phyloP scores from a whole-genome alignment of 495 filamentous ascomycete species.

The Saxophila tyrrhenica region DNA sequence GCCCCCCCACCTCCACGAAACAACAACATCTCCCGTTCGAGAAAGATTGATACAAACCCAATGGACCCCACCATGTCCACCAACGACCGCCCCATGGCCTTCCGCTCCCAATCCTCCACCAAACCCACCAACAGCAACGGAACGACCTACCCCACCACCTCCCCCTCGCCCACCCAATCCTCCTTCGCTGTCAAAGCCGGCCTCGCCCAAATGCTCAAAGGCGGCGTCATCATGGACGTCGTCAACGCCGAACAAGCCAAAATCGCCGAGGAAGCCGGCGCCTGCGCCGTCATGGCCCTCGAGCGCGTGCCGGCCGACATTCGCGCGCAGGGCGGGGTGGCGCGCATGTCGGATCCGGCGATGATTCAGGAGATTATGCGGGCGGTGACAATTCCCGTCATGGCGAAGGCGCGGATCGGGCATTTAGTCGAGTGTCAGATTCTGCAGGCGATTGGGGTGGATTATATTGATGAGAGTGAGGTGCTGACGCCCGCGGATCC shows the following conservation, averaged over 20 bases:
- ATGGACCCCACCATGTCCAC: constrained; percentile 1
- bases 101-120: constrained; percentile 13
- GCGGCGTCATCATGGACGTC: constrained; percentile 99
- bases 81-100: constrained; percentile 10
- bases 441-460: constrained; percentile 84
- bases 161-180: constrained; percentile 5
- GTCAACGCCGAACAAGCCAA: constrained; percentile 86
- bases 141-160: constrained; percentile 1
- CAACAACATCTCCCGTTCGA: too few species aligned
- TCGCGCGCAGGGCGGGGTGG: constrained; percentile 80
- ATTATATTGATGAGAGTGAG: constrained; percentile 97
- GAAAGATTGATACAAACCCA: too few species aligned
- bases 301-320: constrained; percentile 98
- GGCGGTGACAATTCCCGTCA: constrained; percentile 96
- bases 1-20: too few species aligned
- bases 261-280: constrained; percentile 95
- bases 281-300: constrained; percentile 93
- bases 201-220: constrained; percentile 93
- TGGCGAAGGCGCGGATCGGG: constrained; percentile 97
- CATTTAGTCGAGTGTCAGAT: constrained; percentile 99
- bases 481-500: constrained; percentile 93
- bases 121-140: not conserved
- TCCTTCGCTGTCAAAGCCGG: constrained; percentile 68
- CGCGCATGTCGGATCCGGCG: constrained; percentile 88
- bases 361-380: constrained; percentile 97